Conservation (phyloP, 2,329 filamentous ascomycete species). For the Hypoxylon sp. region DNA sequence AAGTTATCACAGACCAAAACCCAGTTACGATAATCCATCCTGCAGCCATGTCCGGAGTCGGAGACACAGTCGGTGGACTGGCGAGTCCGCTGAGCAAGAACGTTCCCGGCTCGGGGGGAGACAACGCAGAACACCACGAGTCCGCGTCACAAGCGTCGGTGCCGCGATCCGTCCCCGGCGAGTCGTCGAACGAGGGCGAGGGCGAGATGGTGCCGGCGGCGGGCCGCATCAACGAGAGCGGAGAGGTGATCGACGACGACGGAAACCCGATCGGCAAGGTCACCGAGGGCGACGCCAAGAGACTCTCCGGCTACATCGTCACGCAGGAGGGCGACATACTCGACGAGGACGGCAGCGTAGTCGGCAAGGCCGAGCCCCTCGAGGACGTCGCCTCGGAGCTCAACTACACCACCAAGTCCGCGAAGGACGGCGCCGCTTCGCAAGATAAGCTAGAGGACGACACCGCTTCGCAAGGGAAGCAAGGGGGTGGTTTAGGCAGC, state of each 20-base stretch:
- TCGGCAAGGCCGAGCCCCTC: slow-evolving; percentile 51
- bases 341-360: slow-evolving; percentile 48
- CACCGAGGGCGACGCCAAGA: slow-evolving; percentile 47
- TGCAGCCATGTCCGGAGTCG: slow-evolving; percentile 48
- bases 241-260: slow-evolving; percentile 68
- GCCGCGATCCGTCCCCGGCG: slow-evolving; percentile 48
- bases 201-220: slow-evolving; percentile 53
- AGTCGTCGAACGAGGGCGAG: slow-evolving; percentile 46
- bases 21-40: slow-evolving; percentile 46
- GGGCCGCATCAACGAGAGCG: slow-evolving; percentile 63
- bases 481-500: slow-evolving; percentile 31
- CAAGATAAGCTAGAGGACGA: slow-evolving; percentile 24
- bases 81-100: slow-evolving; percentile 38
- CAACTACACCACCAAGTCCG: slow-evolving; percentile 49
- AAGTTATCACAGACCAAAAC: slow-evolving; percentile 44
- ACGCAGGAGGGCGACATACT: slow-evolving; percentile 53
- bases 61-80: slow-evolving; percentile 40
- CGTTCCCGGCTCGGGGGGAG: slow-evolving; percentile 10
- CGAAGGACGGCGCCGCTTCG: slow-evolving; percentile 28
- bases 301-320: slow-evolving; percentile 51
- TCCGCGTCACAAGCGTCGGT: slow-evolving; percentile 39
- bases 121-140: slow-evolving; percentile 22
- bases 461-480: slow-evolving; percentile 14
- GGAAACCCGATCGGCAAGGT: slow-evolving; percentile 60
- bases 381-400: slow-evolving; percentile 49